A percentile compares a stretch with the other conserved stretches of the same genome.
These are phyloP conservation scores for Nicotiana attenuata DNA, from an alignment of 257 asterid species.

Conservation along the genomic window DNA sequence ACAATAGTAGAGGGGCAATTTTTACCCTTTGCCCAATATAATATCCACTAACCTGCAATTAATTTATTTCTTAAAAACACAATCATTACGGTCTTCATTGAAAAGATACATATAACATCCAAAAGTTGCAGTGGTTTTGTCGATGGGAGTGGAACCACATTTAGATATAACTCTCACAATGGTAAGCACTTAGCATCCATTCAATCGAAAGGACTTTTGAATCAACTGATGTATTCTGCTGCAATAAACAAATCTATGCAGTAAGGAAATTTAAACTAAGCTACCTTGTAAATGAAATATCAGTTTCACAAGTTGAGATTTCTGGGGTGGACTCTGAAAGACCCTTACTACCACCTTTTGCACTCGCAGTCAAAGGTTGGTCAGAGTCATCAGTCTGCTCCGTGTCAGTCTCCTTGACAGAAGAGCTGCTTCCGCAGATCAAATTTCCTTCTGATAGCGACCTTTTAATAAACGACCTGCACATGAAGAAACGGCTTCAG, in stretches of 20 bases:
- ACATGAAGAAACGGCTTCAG: constrained; percentile 11
- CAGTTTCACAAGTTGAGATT: constrained; percentile 50
- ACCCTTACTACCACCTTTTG: constrained; percentile 27
- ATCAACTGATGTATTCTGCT: background rate
- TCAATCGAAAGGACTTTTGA: background rate
- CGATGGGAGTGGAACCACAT: background rate
- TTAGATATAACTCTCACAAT: background rate
- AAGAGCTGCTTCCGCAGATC: constrained; percentile 42
- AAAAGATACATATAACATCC: background rate
- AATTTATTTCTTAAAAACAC: background rate
- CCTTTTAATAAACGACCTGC: constrained; percentile 70
- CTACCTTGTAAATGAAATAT: constrained; percentile 52
- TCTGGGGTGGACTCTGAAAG: constrained; percentile 61
- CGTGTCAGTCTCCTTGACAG: constrained; percentile 41
- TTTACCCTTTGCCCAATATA: background rate
- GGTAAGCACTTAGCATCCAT: background rate
- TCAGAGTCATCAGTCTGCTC: constrained; percentile 36
- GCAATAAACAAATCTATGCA: background rate
- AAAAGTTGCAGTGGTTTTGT: background rate
- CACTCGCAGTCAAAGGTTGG: constrained; percentile 31
- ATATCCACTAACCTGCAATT: background rate
- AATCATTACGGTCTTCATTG: background rate
- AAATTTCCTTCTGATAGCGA: constrained; percentile 88
- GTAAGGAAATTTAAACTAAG: constrained; percentile 3
- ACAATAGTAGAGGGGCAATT: too few relatives aligned